Percentiles rank a stretch among this genome's conserved stretches.
These are phyloP conservation scores for Tylopilus felleus DNA, from an alignment of 768 basidiomycete species.

Conservation along the genomic window DNA sequence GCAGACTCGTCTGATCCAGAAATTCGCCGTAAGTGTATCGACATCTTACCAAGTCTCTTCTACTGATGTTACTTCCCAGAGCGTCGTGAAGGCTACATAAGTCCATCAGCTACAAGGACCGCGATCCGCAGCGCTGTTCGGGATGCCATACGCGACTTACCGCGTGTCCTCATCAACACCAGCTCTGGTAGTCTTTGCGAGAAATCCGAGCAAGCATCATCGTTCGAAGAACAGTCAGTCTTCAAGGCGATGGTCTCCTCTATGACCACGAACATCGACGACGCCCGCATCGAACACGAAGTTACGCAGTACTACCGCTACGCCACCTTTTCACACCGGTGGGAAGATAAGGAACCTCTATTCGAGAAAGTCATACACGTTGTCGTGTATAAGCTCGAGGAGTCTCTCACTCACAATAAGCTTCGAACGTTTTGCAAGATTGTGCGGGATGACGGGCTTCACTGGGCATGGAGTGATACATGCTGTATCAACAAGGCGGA, in stretches of 20 bases:
- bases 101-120: not conserved
- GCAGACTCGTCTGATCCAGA: not conserved
- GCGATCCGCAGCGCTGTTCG: slow-evolving; percentile 1
- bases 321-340: slow-evolving; percentile 12
- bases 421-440: slow-evolving; percentile 3
- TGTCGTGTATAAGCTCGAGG: slow-evolving; percentile 9
- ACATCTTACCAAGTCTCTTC: not conserved
- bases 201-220: not conserved
- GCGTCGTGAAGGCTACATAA: not conserved
- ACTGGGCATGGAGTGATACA: slow-evolving; percentile 12
- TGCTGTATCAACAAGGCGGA: slow-evolving; percentile 12
- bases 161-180: slow-evolving; percentile 11
- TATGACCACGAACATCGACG: slow-evolving; percentile 6
- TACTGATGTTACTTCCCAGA: not conserved
- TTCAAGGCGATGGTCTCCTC: slow-evolving; percentile 13
- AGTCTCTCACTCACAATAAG: slow-evolving; percentile 6
- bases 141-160: slow-evolving; percentile 2
- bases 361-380: not conserved
- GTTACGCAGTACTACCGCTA: slow-evolving; percentile 8
- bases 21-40: not conserved
- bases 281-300: not conserved
- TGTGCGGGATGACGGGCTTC: slow-evolving; percentile 1
- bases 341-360: slow-evolving; percentile 8
- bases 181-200: slow-evolving; percentile 4
- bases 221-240: slow-evolving; percentile 3